Base-by-base conservation (phyloP, 2,329 filamentous ascomycete genomes). In the Diaporthe nobilis region DNA sequence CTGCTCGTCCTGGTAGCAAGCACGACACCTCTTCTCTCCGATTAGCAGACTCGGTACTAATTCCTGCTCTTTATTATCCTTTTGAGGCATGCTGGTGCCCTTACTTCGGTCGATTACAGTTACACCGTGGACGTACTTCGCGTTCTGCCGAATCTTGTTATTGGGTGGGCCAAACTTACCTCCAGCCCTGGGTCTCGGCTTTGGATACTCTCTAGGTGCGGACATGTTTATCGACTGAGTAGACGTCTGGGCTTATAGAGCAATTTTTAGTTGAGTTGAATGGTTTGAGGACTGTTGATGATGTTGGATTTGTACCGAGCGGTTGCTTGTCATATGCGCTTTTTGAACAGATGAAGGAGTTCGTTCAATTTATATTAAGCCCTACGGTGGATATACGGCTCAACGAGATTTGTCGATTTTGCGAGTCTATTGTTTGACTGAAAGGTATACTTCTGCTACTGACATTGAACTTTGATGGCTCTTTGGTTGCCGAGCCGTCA, bases 331-430 rank as follows among this genome's bases (percentile, higher is more conserved):
- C 28, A 4, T 20, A 2, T 60, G 25, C 5, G 13, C 10, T 13
- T 55, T 1, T 15, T 6, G 3, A 6, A 34, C 37, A 39, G 1
- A 1, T 1, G 17, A 31, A 10, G 10, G 20, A 17, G 1, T 39
- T 37, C 8, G 12, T 60, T 13, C 57, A 39, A 20, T 39, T 13
- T 60, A n/a, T 60, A 60, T 25, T 3, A 12, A 1, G n/a, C 1
- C 8, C 3, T 15, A 10, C 0, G 28, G 22, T 4, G 20, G 12
- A 20, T 2, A 1, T 4, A 9, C 6, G 5, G 12, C 4, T 60
- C 10, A 15, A 25, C 3, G 22, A 25, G 34, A 15, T 4, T 2
- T n/a, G 5, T 22, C n/a, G 1, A 7, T 12, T 42, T 34, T 13
- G 1, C 3, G 17, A 31, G 20, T 12, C 6, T 28, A 20, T 20